Conservation (phyloP, 192 early-diverging fungal species). For the Ambispora gerdemannii region DNA sequence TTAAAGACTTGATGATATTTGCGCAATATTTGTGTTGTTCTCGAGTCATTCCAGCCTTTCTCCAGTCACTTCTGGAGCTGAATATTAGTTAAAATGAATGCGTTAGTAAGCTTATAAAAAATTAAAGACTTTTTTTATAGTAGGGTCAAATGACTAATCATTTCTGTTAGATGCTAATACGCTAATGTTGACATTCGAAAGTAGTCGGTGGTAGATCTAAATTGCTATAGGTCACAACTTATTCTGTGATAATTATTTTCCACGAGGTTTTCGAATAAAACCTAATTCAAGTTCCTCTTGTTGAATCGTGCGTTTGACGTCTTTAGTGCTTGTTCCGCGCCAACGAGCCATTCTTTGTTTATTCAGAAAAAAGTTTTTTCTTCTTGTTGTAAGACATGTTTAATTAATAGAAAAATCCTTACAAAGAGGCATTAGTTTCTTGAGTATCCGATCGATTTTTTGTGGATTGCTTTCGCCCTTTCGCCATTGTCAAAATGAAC, state of each 20-base stretch:
- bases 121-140: too few relatives aligned
- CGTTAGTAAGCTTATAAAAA: not conserved
- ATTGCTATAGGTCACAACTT: too few relatives aligned
- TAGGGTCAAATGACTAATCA: too few relatives aligned
- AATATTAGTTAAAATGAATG: not conserved
- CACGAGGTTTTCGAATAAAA: too few relatives aligned
- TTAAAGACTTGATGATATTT: constrained; percentile 69
- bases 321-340: not conserved
- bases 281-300: not conserved
- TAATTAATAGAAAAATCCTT: not conserved
- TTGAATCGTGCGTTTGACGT: not conserved
- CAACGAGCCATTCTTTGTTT: not conserved
- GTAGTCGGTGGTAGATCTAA: too few relatives aligned
- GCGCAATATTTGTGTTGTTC: constrained; percentile 84
- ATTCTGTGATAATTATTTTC: too few relatives aligned
- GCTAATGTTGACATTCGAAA: too few relatives aligned
- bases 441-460: not conserved
- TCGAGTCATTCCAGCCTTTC: constrained; percentile 57
- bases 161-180: too few relatives aligned
- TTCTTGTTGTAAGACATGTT: too few relatives aligned
- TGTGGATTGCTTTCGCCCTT: constrained; percentile 1
- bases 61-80: constrained; percentile 11
- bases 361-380: not conserved
- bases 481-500: not conserved
- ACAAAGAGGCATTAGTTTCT: not conserved